Evolutionary conservation across 257 asterid species (phyloP).

Genomic region (Solanum chiquidenum): DNA sequence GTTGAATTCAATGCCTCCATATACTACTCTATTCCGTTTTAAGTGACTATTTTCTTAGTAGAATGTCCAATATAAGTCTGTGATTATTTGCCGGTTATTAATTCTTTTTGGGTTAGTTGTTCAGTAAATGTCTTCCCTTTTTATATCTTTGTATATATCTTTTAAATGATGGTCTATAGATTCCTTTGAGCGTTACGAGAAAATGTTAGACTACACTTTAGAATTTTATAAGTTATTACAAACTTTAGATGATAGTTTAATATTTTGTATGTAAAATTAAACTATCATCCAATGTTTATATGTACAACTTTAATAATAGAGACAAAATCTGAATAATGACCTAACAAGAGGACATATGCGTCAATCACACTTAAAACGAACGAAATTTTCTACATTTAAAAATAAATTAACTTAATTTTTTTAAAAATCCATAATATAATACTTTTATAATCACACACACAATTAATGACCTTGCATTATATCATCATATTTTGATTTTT

Average conservation of each 20-base stretch:
- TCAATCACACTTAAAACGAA: neutral
- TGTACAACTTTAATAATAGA: neutral
- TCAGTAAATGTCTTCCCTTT: neutral
- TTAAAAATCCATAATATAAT: neutral
- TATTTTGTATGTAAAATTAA: neutral
- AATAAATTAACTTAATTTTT: neutral
- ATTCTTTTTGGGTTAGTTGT: neutral
- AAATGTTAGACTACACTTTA: neutral
- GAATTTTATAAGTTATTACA: neutral
- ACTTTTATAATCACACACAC: neutral
- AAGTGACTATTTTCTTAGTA: neutral
- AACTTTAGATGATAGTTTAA: neutral
- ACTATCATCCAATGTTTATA: too few relatives aligned
- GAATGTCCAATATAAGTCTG: too few relatives aligned
- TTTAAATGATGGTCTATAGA: neutral
- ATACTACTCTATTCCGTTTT: neutral
- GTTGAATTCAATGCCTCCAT: neutral
- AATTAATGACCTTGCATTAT: neutral
- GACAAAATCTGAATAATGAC: neutral
- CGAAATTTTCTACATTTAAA: neutral
- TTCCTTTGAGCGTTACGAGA: neutral
- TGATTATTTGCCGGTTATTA: neutral
- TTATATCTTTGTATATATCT: neutral
- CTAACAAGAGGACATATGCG: neutral
- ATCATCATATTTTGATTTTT: neutral